Base-by-base conservation (phyloP, 805 yeast species). In the Cyberlindnera euphorbiiphila region DNA sequence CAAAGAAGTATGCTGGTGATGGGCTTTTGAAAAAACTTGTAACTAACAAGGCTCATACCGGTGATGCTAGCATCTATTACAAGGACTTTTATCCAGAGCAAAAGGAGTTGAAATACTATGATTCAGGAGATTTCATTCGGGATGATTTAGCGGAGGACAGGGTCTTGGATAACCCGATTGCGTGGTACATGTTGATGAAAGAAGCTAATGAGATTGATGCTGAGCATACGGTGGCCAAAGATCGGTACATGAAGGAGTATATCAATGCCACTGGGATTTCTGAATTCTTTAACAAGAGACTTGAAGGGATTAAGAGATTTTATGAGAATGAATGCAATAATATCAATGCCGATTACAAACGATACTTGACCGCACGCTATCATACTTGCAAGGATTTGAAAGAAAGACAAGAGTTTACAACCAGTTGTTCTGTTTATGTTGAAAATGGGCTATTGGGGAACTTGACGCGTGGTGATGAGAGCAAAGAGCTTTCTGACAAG, bases 91-190 rank as follows among this genome's bases (percentile, higher is more conserved):
- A 25, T n/a, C 29, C 27, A 22, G 24, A 25, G 7, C 35, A 32
- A n/a, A 6, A n/a, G 21, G 6, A 4, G n/a, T 4, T 5, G 20
- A 13, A 9, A 12, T 7, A 28, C 8, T 9, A 9, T 10, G 11
- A 23, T 11, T 16, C 13, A 5, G 38, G 25, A 11, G 20, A n/a
- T 4, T 43, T 42, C 20, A 41, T 48, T 6, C 15, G 21, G 2
- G 50, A 43, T 19, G 25, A 43, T 14, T 21, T 24, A 12, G 29
- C 20, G 19, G 41, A 40, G 5, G 45, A 39, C 10, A 13, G 11
- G 7, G 9, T 39, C 3, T 11, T 42, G 18, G 50, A 49, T 23
- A 38, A 47, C 32, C 35, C 32, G 20, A 9, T 37, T 2, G 51
- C 49, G 17, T 33, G 46, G 34, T 22, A 36, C 10, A 16, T 47